phyloP scores from a whole-genome alignment of 305 asterid species.

The Rubia peregrina region DNA sequence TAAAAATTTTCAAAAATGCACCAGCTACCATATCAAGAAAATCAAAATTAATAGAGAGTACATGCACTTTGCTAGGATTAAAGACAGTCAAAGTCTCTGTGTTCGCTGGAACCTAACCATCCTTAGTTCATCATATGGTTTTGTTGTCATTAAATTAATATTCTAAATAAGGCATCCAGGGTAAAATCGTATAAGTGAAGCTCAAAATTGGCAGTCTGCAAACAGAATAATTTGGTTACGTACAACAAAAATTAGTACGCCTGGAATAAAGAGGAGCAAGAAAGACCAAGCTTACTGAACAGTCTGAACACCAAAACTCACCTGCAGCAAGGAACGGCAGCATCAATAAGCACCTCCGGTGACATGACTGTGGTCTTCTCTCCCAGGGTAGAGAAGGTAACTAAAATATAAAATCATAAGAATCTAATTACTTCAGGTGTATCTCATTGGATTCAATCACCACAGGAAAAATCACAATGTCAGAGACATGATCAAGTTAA shows the following conservation, averaged over 20 bases:
- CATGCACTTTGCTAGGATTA: neutral
- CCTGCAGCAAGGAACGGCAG: constrained; percentile 99
- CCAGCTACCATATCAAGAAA: neutral
- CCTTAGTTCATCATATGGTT: neutral
- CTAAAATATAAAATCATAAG: constrained; percentile 40
- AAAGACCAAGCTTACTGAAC: constrained; percentile 1
- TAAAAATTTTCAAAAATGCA: neutral
- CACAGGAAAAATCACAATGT: neutral
- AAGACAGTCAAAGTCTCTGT: neutral
- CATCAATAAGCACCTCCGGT: constrained; percentile 90
- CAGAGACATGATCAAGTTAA: neutral
- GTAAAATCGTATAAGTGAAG: neutral
- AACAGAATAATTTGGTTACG: neutral
- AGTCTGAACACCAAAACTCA: constrained; percentile 29
- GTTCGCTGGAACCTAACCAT: neutral
- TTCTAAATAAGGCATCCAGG: neutral
- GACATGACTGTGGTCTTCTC: constrained; percentile 99
- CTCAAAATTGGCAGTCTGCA: neutral
- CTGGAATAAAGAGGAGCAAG: neutral
- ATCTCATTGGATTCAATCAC: neutral
- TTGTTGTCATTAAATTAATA: neutral
- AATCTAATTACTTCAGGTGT: neutral
- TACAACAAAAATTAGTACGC: neutral
- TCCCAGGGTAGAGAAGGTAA: constrained; percentile 93
- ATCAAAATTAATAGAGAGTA: neutral